Conservation (phyloP, 441 rosid genomes). For the Biscutella auriculata region DNA sequence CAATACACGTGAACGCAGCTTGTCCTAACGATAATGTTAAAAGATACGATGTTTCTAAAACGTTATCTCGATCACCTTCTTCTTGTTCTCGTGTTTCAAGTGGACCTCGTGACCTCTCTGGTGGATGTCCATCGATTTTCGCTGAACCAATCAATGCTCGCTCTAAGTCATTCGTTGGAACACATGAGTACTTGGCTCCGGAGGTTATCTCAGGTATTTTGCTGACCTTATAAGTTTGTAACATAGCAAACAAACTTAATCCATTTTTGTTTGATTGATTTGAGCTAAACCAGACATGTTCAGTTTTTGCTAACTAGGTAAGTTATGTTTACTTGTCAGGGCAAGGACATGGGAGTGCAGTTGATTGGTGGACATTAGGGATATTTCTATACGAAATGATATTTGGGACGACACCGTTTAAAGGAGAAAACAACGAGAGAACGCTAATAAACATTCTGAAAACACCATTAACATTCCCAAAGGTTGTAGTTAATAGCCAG, state of each 20-base stretch:
- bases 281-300: neutral
- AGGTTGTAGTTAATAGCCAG: conserved; percentile 28
- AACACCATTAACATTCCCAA: conserved; percentile 60
- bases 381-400: conserved; percentile 55
- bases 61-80: conserved; percentile 4
- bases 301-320: neutral
- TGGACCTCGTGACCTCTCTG: neutral
- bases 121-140: conserved; percentile 38
- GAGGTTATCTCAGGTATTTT: conserved; percentile 43
- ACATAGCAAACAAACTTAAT: no score
- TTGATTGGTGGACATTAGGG: conserved; percentile 83
- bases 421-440: conserved; percentile 56
- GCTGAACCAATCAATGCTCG: conserved; percentile 63
- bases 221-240: no score
- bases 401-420: conserved; percentile 50
- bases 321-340: conserved; percentile 9
- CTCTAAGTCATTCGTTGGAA: conserved; percentile 57
- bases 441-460: conserved; percentile 56
- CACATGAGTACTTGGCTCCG: conserved; percentile 62
- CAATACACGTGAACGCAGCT: conserved; percentile 28
- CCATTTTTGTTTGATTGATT: neutral
- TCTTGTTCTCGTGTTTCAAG: conserved; percentile 15
- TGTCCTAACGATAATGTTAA: neutral
- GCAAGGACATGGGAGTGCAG: conserved; percentile 63
- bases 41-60: conserved; percentile 8